Evolutionary conservation across 192 early-diverging fungal species (phyloP), one percentile per base, ranked within the genome.

Genomic region (Physocladia obscura): DNA sequence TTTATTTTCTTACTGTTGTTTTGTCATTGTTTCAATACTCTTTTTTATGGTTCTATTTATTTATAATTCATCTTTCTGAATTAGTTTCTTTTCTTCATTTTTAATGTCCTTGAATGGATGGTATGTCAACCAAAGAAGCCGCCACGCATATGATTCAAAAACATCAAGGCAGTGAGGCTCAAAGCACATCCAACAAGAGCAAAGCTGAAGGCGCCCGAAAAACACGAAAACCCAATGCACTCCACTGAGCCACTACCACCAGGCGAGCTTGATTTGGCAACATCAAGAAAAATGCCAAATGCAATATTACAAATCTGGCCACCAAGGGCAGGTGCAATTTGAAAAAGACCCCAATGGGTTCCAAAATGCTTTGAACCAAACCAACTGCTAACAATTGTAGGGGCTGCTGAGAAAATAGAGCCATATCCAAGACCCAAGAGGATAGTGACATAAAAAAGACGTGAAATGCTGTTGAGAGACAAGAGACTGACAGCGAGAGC

Each of bases 381-480:
- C 70, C 57, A 71, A 1, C 65, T 32, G 17, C 68, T 34, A n/a
- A 81, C 77, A 71, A 78, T 54, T 13, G 76, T 76, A 15, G 80
- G 80, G 0, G 69, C 57, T 24, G 49, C 70, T 30, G 73, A 48
- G 51, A 73, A 77, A 4, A 77, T 24, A 24, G 35, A 48, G 17
- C 81, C 81, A 60, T 82, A 82, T 6, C 70, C 68, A 17, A 79
- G 29, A 1, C 77, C 77, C 19, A 79, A 50, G 8, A 54, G 48
- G 3, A 73, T 13, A 3, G 61, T 61, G 26, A 73, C 59, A 19
- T 4, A 27, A 27, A 44, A 17, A 27, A 64, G 61, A 11, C 4
- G 51, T 17, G 26, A 8, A 5, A 50, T 3, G 39, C 11, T 38
- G 11, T 48, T 27, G 15, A 35, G 37, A 21, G 17, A 29, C 24